A percentile compares a stretch with the other conserved stretches of the same genome.
phyloP scores from a whole-genome alignment of 2,329 filamentous ascomycete species.

The Aspergillus puulaauensis region DNA sequence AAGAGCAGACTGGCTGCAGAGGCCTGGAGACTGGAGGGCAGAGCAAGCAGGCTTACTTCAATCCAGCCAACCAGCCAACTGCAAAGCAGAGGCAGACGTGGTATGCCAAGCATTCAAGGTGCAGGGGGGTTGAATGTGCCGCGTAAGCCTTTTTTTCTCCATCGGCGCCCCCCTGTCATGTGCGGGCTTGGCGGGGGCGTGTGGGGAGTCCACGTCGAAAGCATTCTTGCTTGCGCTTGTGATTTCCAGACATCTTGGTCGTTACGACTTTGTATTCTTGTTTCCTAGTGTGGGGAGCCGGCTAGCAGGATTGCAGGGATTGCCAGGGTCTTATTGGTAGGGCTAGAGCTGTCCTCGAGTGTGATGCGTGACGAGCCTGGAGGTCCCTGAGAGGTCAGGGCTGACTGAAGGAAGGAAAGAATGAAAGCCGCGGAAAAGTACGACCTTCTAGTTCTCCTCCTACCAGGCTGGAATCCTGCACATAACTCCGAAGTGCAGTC shows the following conservation, averaged over 20 bases:
- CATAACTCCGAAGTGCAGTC: not conserved
- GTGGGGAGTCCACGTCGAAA: conserved; percentile 12
- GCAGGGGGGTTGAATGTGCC: conserved; percentile 17
- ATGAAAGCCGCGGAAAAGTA: too few relatives aligned
- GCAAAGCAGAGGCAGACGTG: not conserved
- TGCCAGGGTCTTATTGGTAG: conserved; percentile 6
- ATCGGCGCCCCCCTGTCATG: conserved; percentile 21
- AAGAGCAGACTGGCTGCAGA: not conserved
- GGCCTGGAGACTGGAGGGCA: too few relatives aligned
- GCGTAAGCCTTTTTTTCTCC: conserved; percentile 25
- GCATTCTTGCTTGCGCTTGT: not conserved
- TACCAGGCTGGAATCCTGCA: too few relatives aligned
- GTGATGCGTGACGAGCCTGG: not conserved
- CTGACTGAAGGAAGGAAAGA: not conserved
- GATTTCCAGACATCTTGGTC: not conserved
- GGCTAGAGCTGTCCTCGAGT: not conserved
- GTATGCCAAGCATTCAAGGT: conserved; percentile 18
- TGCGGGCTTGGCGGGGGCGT: conserved; percentile 19
- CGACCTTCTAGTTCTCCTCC: too few relatives aligned
- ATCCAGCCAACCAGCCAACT: too few relatives aligned
- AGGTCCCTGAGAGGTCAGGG: not conserved
- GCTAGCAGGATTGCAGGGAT: not conserved
- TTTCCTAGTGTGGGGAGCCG: not conserved
- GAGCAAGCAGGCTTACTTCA: too few relatives aligned
- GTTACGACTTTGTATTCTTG: too few relatives aligned